phyloP scores from a whole-genome alignment of 768 basidiomycete species.

The Rhizopogon roseolus region DNA sequence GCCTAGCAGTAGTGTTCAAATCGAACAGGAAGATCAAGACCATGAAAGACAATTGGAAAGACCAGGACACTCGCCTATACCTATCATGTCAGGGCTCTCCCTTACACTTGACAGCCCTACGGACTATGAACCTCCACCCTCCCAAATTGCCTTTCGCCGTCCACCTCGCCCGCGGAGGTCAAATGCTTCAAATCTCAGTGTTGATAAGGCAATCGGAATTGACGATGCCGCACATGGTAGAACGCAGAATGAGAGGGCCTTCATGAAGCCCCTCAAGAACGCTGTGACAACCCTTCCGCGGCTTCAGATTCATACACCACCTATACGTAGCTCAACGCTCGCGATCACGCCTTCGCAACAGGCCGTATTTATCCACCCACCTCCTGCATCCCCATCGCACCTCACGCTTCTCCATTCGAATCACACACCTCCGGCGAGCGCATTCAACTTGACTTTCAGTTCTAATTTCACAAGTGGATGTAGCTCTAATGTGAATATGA shows the following conservation, averaged over 20 bases:
- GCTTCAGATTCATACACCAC: constrained; percentile 57
- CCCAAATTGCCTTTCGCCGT: constrained; percentile 48
- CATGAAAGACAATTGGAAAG: constrained; percentile 36
- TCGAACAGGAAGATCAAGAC: background rate
- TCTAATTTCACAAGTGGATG: background rate
- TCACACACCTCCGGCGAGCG: constrained; percentile 51
- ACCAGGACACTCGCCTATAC: constrained; percentile 44
- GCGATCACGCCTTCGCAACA: constrained; percentile 35
- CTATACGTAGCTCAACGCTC: constrained; percentile 55
- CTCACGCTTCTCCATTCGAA: constrained; percentile 57
- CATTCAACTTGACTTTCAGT: constrained; percentile 14
- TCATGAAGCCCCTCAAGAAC: background rate
- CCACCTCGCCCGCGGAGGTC: constrained; percentile 53
- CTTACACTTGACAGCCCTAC: constrained; percentile 35
- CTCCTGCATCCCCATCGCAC: constrained; percentile 51
- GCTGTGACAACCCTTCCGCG: constrained; percentile 39
- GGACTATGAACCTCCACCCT: constrained; percentile 64
- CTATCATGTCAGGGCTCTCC: constrained; percentile 49
- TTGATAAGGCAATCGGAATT: background rate
- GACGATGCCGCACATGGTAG: background rate
- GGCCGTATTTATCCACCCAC: constrained; percentile 14
- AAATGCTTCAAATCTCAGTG: constrained; percentile 56
- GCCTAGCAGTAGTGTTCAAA: constrained; percentile 25
- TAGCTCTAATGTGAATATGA: background rate
- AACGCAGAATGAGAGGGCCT: too few species aligned